Conservation (phyloP, 305 asterid genomes). For the Fraxinus sp. region DNA sequence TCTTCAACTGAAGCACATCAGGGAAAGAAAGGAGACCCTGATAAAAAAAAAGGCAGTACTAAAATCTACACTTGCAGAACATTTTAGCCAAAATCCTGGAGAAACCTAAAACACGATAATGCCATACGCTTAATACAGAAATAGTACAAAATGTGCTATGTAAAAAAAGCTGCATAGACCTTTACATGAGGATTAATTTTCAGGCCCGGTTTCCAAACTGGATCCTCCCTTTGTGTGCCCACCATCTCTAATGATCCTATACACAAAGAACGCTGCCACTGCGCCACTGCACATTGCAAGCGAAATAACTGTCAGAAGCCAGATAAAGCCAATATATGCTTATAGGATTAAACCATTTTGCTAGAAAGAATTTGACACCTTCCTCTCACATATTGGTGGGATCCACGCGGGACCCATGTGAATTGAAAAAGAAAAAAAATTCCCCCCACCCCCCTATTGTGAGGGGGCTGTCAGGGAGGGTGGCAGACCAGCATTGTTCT, state of each 20-base stretch:
- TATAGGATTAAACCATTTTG: background rate
- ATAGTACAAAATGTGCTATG: background rate
- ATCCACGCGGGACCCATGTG: no score
- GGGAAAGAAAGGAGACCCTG: background rate
- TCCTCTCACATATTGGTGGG: no score
- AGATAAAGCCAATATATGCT: background rate
- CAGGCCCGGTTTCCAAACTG: conserved; percentile 36
- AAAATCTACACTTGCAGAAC: background rate
- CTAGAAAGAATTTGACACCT: no score
- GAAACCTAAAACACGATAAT: background rate
- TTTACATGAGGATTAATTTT: conserved; percentile 30
- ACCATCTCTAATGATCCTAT: conserved; percentile 59
- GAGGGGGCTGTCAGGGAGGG: no score
- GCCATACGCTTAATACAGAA: background rate
- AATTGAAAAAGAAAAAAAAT: no score
- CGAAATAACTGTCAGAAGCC: conserved; percentile 14
- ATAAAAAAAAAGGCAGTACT: background rate
- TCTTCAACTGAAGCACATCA: background rate
- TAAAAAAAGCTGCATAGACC: conserved; percentile 9
- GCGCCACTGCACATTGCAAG: conserved; percentile 65
- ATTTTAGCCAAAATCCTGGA: background rate
- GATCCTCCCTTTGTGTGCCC: conserved; percentile 43
- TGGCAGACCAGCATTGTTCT: background rate
- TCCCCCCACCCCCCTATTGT: no score
- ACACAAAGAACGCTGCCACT: conserved; percentile 68